Evolutionary conservation across 805 yeast genomes (phyloP).

Genomic region (Candida ovalis): DNA sequence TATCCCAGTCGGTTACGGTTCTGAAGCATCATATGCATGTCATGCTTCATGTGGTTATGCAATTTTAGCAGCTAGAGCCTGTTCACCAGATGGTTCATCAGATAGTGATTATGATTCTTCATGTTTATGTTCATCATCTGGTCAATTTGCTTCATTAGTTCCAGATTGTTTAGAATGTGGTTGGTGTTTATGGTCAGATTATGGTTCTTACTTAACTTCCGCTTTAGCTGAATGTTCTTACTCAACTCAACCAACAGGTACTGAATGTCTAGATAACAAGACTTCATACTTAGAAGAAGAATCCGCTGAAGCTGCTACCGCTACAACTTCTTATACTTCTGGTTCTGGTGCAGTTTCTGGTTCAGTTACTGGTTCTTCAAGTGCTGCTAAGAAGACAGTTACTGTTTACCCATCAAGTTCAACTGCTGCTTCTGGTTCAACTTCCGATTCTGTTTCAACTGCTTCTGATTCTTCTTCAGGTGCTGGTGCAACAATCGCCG

Average conservation of each 20-base stretch:
- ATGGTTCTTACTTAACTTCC: constrained; percentile 26
- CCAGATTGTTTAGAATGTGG: constrained; percentile 35
- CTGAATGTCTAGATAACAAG: constrained; percentile 19
- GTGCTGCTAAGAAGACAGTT: not conserved
- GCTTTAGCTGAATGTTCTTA: constrained; percentile 28
- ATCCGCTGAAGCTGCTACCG: not conserved
- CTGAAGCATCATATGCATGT: constrained; percentile 30
- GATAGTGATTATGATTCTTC: constrained; percentile 27
- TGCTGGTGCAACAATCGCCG: constrained; percentile 11
- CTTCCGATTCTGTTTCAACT: not conserved
- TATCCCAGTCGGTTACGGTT: constrained; percentile 16
- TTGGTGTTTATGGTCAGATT: constrained; percentile 36
- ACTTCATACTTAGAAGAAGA: not conserved
- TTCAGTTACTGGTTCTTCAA: not conserved
- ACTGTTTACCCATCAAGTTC: not conserved
- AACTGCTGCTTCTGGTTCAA: constrained; percentile 2
- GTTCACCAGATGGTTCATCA: constrained; percentile 23
- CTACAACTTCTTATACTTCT: constrained; percentile 1
- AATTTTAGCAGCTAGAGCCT: constrained; percentile 30
- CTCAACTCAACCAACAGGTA: constrained; percentile 32
- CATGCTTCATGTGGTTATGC: constrained; percentile 33
- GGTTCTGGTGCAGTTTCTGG: not conserved
- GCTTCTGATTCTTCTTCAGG: constrained; percentile 6
- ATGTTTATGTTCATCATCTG: constrained; percentile 29
- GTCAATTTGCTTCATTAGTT: constrained; percentile 24